phyloP scores from a whole-genome alignment of 108 stramenopile species.

The Cyclotella sp. region DNA sequence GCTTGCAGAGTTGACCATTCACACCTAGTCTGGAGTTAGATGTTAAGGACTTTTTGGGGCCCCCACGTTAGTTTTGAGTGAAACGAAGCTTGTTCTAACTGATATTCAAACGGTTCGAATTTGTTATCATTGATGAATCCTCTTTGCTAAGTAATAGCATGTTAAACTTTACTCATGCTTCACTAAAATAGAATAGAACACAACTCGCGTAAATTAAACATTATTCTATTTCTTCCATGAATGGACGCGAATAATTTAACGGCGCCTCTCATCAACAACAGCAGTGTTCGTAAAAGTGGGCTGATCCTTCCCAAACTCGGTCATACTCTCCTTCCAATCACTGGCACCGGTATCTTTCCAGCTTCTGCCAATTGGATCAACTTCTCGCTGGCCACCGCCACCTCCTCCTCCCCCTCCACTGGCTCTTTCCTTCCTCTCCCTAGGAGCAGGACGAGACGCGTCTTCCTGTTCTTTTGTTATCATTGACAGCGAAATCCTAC shows the following conservation, averaged over 20 bases:
- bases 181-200: too few relatives aligned
- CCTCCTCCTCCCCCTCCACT: conserved; percentile 41
- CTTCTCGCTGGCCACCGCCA: conserved; percentile 2
- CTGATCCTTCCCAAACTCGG: conserved; percentile 56
- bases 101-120: too few relatives aligned
- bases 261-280: conserved; percentile 59
- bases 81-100: too few relatives aligned
- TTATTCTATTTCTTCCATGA: too few relatives aligned
- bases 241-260: too few relatives aligned
- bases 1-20: background rate
- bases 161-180: too few relatives aligned
- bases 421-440: conserved; percentile 25
- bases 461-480: conserved; percentile 83
- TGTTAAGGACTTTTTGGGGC: background rate
- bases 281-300: conserved; percentile 71
- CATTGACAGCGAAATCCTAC: conserved; percentile 85
- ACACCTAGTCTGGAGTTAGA: background rate
- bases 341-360: conserved; percentile 65
- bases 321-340: conserved; percentile 84
- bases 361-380: conserved; percentile 29
- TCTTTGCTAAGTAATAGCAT: too few relatives aligned
- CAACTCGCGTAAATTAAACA: too few relatives aligned
- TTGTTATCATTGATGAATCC: too few relatives aligned
- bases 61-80: too few relatives aligned
- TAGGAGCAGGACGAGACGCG: conserved; percentile 41